Evolutionary conservation across 768 basidiomycete genomes (phyloP).

Genomic region (Scleroderma bovista): DNA sequence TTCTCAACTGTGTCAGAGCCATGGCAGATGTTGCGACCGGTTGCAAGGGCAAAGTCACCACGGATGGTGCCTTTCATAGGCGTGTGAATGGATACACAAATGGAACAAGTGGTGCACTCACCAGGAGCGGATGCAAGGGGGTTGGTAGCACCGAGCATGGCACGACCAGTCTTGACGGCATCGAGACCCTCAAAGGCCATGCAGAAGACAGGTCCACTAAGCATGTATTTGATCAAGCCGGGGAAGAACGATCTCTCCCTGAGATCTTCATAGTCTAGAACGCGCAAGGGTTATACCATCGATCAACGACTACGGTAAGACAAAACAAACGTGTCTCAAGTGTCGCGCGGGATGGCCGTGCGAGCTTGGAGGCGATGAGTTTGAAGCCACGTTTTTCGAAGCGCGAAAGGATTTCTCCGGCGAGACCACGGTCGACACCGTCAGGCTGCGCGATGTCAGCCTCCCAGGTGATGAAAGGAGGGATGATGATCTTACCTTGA

Average conservation of each 20-base stretch:
- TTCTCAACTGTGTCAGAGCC: slow-evolving; percentile 86
- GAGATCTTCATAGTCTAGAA: slow-evolving; percentile 91
- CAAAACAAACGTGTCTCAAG: slow-evolving; percentile 75
- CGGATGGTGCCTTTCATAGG: slow-evolving; percentile 77
- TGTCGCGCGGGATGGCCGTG: slow-evolving; percentile 71
- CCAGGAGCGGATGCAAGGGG: slow-evolving; percentile 86
- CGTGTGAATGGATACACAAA: not conserved
- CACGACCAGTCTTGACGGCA: slow-evolving; percentile 92
- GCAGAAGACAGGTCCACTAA: slow-evolving; percentile 88
- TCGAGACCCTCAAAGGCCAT: slow-evolving; percentile 96
- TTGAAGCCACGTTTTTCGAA: slow-evolving; percentile 99
- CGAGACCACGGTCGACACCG: slow-evolving; percentile 94
- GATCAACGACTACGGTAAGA: not conserved
- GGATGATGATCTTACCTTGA: slow-evolving; percentile 62
- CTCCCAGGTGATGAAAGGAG: not conserved
- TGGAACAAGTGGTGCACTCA: slow-evolving; percentile 30
- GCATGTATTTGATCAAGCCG: slow-evolving; percentile 94
- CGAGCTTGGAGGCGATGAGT: slow-evolving; percentile 91
- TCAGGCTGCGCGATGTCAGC: slow-evolving; percentile 63
- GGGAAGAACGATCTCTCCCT: slow-evolving; percentile 94
- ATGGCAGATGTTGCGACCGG: slow-evolving; percentile 93
- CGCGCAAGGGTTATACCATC: slow-evolving; percentile 1
- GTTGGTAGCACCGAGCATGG: slow-evolving; percentile 96
- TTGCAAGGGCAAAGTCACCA: slow-evolving; percentile 90
- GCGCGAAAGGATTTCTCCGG: slow-evolving; percentile 91